phyloP scores from a whole-genome alignment of 139 green algal species.

The Micractinium sp. region DNA sequence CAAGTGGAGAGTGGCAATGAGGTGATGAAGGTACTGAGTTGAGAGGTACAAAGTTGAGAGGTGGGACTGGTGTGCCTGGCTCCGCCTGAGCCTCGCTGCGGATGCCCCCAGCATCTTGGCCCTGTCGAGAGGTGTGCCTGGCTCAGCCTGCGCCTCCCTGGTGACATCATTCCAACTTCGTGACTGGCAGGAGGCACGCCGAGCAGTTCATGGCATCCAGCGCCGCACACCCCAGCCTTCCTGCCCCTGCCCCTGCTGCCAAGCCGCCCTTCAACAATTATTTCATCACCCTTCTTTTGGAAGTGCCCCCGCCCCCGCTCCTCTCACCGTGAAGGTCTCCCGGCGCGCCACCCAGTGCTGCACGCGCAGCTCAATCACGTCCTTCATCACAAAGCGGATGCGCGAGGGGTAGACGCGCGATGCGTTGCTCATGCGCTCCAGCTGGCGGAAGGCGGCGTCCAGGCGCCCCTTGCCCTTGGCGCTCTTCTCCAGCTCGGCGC shows the following conservation, averaged over 20 bases:
- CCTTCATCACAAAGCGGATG: constrained; percentile 70
- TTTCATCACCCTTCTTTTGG: too few relatives aligned
- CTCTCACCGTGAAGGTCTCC: constrained; percentile 66
- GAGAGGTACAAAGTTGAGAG: too few relatives aligned
- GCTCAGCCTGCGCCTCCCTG: constrained; percentile 88
- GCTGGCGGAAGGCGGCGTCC: constrained; percentile 53
- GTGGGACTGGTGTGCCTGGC: too few relatives aligned
- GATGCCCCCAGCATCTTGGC: constrained; percentile 94
- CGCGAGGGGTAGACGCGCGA: constrained; percentile 46
- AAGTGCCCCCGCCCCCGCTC: too few relatives aligned
- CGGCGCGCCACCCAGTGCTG: constrained; percentile 62
- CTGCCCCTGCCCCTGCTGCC: too few relatives aligned
- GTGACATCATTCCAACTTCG: too few relatives aligned
- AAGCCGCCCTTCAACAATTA: too few relatives aligned
- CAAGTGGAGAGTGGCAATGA: neutral
- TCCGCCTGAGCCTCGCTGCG: constrained; percentile 84
- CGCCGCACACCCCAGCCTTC: too few relatives aligned
- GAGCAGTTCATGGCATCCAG: too few relatives aligned
- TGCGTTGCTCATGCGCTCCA: constrained; percentile 53
- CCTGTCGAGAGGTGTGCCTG: too few relatives aligned
- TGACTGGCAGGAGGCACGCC: too few relatives aligned
- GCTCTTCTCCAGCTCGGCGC: constrained; percentile 61
- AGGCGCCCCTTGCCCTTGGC: constrained; percentile 43
- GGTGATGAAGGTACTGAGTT: neutral
- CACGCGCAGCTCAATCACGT: constrained; percentile 75